Conservation (phyloP, 1,284 basidiomycete species). For the Coniferiporia sulphurascens region DNA sequence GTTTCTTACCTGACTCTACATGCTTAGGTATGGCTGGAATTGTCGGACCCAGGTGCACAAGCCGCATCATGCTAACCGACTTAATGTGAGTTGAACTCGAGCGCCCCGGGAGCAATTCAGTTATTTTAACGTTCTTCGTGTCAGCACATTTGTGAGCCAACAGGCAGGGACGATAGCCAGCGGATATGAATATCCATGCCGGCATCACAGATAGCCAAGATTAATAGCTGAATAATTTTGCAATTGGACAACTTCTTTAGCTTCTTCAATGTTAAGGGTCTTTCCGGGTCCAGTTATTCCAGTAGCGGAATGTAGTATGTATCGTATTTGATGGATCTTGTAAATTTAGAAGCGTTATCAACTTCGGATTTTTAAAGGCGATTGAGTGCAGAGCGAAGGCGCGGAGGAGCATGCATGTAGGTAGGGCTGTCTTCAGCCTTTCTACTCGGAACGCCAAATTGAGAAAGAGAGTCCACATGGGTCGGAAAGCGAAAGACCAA, state of each 20-base stretch:
- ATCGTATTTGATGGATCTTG: too few species aligned
- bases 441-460: background rate
- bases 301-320: too few species aligned
- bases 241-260: background rate
- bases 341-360: too few species aligned
- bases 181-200: background rate
- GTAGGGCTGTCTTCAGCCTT: too few species aligned
- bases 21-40: conserved; percentile 17
- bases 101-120: too few species aligned
- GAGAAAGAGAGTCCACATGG: background rate
- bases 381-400: too few species aligned
- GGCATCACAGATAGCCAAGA: background rate
- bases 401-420: too few species aligned
- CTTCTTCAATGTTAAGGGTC: background rate
- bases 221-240: background rate
- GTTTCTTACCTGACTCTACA: background rate
- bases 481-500: too few species aligned
- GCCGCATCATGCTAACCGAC: conserved; percentile 4
- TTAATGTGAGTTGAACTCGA: conserved; percentile 9
- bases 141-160: conserved; percentile 16
- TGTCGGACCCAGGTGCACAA: conserved; percentile 15
- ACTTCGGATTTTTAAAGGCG: too few species aligned
- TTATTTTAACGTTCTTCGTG: too few species aligned
- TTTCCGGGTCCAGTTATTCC: background rate
- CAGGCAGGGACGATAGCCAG: conserved; percentile 3